Evolutionary conservation across 805 yeast genomes (phyloP).

Genomic region (Teunomyces aglyptinius): DNA sequence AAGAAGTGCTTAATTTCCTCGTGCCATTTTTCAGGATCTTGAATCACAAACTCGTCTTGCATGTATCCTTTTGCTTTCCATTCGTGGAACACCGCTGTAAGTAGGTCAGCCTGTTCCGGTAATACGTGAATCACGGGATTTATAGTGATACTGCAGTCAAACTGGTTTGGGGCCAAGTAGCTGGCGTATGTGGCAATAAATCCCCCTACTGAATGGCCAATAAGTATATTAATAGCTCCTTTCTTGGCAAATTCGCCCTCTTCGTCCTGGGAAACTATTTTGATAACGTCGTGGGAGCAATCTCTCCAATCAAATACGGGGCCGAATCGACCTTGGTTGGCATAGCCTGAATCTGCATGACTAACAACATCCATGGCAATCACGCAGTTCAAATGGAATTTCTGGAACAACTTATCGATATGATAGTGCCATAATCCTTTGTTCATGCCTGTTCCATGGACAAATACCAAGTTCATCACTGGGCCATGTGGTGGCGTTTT

Average conservation of each 20-base stretch:
- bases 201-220: constrained; percentile 83
- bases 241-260: constrained; percentile 28
- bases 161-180: constrained; percentile 49
- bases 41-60: neutral
- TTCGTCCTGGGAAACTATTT: constrained; percentile 44
- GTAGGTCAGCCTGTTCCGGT: neutral
- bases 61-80: constrained; percentile 5
- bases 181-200: constrained; percentile 48
- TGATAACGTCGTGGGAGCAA: constrained; percentile 57
- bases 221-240: constrained; percentile 42
- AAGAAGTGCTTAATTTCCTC: neutral
- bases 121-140: constrained; percentile 55
- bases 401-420: constrained; percentile 41
- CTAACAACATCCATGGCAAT: constrained; percentile 57
- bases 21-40: neutral
- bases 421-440: constrained; percentile 63
- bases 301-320: constrained; percentile 61
- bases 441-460: constrained; percentile 66
- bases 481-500: constrained; percentile 15
- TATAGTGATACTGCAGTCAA: constrained; percentile 51
- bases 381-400: constrained; percentile 37
- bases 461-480: constrained; percentile 50
- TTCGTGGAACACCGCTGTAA: neutral
- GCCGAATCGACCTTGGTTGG: constrained; percentile 57
- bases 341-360: constrained; percentile 68